These are phyloP conservation scores for Vaccinium vitisidaea DNA, from an alignment of 148 eudicot species.

Conservation along the genomic window DNA sequence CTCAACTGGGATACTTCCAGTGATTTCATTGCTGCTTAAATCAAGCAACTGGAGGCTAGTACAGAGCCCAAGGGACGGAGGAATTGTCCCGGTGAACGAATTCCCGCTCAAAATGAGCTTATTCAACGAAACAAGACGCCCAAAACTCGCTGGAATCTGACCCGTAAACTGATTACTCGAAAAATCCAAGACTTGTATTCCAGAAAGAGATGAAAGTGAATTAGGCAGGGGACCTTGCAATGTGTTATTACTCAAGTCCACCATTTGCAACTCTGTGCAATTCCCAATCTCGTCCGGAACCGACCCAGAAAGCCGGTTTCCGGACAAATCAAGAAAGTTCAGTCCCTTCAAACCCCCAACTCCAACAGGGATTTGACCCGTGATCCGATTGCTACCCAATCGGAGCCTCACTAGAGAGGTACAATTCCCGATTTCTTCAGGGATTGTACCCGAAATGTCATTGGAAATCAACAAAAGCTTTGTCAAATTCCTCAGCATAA, in stretches of 20 bases:
- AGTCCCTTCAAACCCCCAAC: conserved; percentile 53
- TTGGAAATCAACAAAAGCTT: conserved; percentile 70
- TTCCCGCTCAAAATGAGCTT: conserved; percentile 58
- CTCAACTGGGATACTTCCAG: conserved; percentile 54
- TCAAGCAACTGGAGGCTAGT: conserved; percentile 76
- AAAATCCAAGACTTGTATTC: conserved; percentile 63
- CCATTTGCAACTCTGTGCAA: conserved; percentile 62
- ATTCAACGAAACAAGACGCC: conserved; percentile 54
- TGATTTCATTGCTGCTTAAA: conserved; percentile 60
- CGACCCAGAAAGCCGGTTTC: conserved; percentile 53
- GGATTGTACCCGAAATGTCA: conserved; percentile 68
- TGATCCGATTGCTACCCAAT: conserved; percentile 42
- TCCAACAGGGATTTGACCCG: conserved; percentile 56
- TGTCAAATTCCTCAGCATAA: conserved; percentile 56
- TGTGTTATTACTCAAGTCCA: conserved; percentile 52
- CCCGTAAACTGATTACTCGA: conserved; percentile 58
- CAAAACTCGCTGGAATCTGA: conserved; percentile 59
- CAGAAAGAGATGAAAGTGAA: conserved; percentile 53
- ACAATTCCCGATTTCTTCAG: conserved; percentile 28
- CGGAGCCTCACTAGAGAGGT: conserved; percentile 24
- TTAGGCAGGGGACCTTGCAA: conserved; percentile 49
- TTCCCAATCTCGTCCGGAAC: conserved; percentile 68
- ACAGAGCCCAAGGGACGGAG: conserved; percentile 59
- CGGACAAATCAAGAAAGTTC: conserved; percentile 72
- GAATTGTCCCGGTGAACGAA: conserved; percentile 56